Percentiles rank a stretch among this genome's conserved stretches.
Conservation (phyloP, 139 green algal genomes). For the Gonium pectorale region DNA sequence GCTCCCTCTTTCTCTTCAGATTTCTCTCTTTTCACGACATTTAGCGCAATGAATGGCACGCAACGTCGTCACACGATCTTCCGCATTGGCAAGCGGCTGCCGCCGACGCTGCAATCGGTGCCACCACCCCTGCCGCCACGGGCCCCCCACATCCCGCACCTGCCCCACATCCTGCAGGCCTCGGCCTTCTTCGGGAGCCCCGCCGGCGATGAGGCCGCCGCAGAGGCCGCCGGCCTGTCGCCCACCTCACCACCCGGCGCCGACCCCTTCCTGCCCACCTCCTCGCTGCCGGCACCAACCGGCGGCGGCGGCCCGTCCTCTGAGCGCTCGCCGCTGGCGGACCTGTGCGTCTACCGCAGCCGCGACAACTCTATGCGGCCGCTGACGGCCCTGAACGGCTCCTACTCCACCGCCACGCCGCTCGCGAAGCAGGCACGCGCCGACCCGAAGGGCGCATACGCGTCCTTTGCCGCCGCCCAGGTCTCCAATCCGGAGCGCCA, state of each 20-base stretch:
- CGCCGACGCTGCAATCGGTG: no score
- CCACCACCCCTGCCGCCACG: no score
- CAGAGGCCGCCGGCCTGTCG: background rate
- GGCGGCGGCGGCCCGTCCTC: no score
- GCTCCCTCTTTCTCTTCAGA: no score
- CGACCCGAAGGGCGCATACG: background rate
- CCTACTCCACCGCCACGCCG: constrained; percentile 3
- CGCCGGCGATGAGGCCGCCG: background rate
- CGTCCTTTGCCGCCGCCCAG: background rate
- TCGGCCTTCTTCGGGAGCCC: background rate
- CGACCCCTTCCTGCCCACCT: constrained; percentile 1
- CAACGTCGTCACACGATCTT: no score
- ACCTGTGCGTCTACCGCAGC: constrained; percentile 1
- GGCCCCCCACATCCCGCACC: no score
- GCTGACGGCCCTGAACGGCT: background rate
- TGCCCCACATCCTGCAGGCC: background rate
- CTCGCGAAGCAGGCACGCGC: background rate
- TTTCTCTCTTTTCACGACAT: no score
- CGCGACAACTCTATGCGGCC: background rate
- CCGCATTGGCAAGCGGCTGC: no score
- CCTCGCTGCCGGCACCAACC: background rate
- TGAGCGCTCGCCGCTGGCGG: background rate
- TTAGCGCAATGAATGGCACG: no score
- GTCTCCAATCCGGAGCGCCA: background rate
- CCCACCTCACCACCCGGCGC: background rate